phyloP scores from a whole-genome alignment of 805 yeast genomes.

The Myxozyma nipponensis region DNA sequence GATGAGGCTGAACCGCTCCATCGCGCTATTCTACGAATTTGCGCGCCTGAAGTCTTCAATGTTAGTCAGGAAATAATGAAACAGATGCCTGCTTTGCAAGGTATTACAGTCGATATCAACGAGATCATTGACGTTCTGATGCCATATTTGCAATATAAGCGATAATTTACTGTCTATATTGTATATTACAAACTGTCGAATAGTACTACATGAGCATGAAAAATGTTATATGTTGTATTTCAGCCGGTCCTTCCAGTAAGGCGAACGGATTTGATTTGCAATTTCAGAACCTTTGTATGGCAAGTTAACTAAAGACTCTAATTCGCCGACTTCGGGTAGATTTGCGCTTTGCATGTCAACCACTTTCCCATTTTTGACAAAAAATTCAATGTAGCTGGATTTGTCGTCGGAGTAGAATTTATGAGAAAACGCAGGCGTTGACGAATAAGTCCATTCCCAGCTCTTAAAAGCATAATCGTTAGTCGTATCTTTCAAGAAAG shows the following conservation, averaged over 20 bases:
- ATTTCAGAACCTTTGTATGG: constrained; percentile 6
- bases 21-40: constrained; percentile 38
- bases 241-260: constrained; percentile 13
- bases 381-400: constrained; percentile 3
- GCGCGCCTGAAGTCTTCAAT: constrained; percentile 29
- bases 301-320: constrained; percentile 1
- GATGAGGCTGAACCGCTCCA: constrained; percentile 48
- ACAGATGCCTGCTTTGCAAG: not conserved
- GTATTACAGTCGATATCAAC: constrained; percentile 5
- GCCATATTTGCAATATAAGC: constrained; percentile 14
- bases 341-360: not conserved
- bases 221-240: not conserved
- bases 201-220: too few relatives aligned
- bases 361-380: not conserved
- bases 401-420: constrained; percentile 33
- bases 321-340: not conserved
- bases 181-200: too few relatives aligned
- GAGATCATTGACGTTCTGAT: constrained; percentile 15
- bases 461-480: constrained; percentile 5
- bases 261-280: not conserved
- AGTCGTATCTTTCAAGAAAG: not conserved
- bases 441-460: constrained; percentile 75
- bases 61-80: constrained; percentile 30
- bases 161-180: not conserved
- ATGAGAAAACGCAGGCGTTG: constrained; percentile 71